phyloP scores from a whole-genome alignment of 768 basidiomycete genomes.

The Lactarius indigo region DNA sequence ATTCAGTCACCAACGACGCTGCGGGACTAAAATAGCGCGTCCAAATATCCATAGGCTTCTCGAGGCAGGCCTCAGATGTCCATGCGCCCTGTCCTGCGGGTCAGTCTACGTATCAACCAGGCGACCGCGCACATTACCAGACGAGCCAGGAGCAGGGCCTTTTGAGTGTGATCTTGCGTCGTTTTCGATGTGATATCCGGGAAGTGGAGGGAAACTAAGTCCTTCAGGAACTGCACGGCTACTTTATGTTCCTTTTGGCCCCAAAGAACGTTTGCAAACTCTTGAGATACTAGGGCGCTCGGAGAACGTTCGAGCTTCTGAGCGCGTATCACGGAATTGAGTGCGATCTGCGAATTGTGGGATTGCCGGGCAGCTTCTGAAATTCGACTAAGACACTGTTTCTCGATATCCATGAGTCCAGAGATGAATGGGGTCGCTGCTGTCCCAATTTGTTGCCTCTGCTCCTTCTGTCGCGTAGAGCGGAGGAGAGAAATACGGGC shows the following conservation, averaged over 20 bases:
- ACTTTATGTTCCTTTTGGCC: conserved; percentile 76
- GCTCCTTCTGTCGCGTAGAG: conserved; percentile 64
- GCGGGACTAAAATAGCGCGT: conserved; percentile 69
- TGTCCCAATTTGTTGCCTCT: conserved; percentile 73
- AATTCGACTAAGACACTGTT: conserved; percentile 63
- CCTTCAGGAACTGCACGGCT: conserved; percentile 70
- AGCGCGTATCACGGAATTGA: conserved; percentile 81
- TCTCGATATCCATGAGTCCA: conserved; percentile 58
- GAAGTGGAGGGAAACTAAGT: conserved; percentile 33
- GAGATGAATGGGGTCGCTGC: conserved; percentile 51
- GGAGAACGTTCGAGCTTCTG: conserved; percentile 51
- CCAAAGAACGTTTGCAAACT: conserved; percentile 92
- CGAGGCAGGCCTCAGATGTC: conserved; percentile 82
- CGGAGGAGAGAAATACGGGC: conserved; percentile 80
- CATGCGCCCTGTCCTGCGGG: conserved; percentile 68
- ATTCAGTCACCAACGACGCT: conserved; percentile 33
- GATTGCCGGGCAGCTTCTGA: conserved; percentile 68
- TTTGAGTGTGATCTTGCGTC: conserved; percentile 13
- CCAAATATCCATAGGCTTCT: conserved; percentile 71
- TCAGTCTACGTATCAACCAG: neutral
- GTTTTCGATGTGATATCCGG: conserved; percentile 14
- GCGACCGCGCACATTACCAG: conserved; percentile 46
- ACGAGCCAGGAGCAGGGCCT: conserved; percentile 53
- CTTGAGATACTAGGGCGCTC: conserved; percentile 60
- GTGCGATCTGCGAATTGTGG: conserved; percentile 71